Evolutionary conservation across 371 early-diverging fungal species (phyloP).

Genomic region (Capillidium rhysosporum): DNA sequence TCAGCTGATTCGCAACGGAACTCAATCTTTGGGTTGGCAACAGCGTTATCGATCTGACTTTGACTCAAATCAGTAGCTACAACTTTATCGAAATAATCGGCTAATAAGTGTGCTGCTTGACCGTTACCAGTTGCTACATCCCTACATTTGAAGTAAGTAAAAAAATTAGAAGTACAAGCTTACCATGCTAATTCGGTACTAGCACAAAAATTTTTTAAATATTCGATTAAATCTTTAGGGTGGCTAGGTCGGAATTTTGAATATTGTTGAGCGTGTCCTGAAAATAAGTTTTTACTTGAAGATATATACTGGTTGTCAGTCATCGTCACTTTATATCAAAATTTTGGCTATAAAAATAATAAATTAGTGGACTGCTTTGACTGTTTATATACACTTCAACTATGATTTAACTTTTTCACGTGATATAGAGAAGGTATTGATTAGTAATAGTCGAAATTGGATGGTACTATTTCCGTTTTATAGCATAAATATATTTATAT

Average conservation of each 20-base stretch:
- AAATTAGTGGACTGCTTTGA: too few species aligned
- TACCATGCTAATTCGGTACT: conserved; percentile 2
- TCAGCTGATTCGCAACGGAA: background rate
- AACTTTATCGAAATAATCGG: background rate
- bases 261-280: background rate
- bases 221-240: background rate
- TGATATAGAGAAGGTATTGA: too few species aligned
- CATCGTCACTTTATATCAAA: too few species aligned
- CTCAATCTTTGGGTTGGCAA: background rate
- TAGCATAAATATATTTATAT: too few species aligned
- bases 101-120: background rate
- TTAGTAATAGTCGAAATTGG: too few species aligned
- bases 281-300: background rate
- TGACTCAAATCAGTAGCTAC: conserved; percentile 1
- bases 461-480: too few species aligned
- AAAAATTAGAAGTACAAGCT: background rate
- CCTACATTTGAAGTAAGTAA: background rate
- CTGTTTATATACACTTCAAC: too few species aligned
- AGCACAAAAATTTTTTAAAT: background rate
- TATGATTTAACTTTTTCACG: too few species aligned
- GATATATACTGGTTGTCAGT: too few species aligned
- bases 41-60: background rate
- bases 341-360: too few species aligned
- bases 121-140: conserved; percentile 6
- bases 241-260: background rate